Base-by-base conservation (phyloP, 495 filamentous ascomycete species). In the Xylaria sp. region DNA sequence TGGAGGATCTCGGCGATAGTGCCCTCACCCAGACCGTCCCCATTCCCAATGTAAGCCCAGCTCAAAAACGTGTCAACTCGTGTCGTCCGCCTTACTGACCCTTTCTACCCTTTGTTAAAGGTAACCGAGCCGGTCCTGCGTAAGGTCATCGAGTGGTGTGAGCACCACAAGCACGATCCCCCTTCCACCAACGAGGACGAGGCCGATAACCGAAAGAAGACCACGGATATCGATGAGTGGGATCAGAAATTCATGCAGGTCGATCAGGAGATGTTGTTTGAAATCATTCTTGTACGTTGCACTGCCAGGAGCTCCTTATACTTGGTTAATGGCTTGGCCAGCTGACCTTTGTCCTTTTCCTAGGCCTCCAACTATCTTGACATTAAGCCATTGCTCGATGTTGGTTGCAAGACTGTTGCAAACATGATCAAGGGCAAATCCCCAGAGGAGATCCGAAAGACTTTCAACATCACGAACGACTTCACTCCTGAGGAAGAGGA, bases 161-260 rank as follows among this genome's bases (percentile, higher is more conserved):
- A 90, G 73, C 94, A 98, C 77, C 96, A 99, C 88, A 91, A 92
- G 80, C 88, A 88, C 76, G 96, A 99, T 80, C 93, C 96, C 55
- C 87, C 90, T 21, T 85, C 88, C 50, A 81, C 89, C 50, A 85
- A 89, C 65, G 93, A 95, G 63, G 96, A 99, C 65, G 95, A 99
- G 71, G 91, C 94, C 73, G 96, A 99, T 78, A 92, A 88, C 46
- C 93, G 97, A 72, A 97, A 97, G 87, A 97, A 97, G 89, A 97
- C 94, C 0, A 98, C 96, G 26, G 96, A 98, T 64, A 99, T 99
- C 76, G 96, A 98, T 50, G 96, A 99, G 83, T 99, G 96, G 96
- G 96, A 99, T 75, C 96, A 98, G 81, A 99, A 99, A 80, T 99
- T 98, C 80, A 99, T 98, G 96, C 96, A 98, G 82, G 96, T 99